Evolutionary conservation across 2,329 filamentous ascomycete genomes (phyloP).

Genomic region (Diaporthe nobilis): DNA sequence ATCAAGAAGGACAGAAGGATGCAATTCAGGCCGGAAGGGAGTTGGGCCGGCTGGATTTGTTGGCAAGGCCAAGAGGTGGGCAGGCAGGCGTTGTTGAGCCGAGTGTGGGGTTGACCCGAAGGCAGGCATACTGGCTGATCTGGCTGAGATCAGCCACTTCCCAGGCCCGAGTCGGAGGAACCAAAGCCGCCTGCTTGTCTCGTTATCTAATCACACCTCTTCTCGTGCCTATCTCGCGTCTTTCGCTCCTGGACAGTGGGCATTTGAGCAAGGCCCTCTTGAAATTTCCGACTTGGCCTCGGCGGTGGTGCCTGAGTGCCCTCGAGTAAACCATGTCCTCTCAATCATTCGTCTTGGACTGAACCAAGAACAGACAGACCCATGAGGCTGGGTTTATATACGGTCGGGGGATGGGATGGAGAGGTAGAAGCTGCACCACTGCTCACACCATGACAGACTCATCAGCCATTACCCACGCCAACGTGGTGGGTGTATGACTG

Average conservation of each 20-base stretch:
- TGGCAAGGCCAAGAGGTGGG: background rate
- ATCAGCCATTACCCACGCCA: background rate
- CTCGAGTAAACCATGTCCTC: background rate
- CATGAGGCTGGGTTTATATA: too few relatives aligned
- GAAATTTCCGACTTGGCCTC: background rate
- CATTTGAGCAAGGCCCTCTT: background rate
- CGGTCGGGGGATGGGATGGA: too few relatives aligned
- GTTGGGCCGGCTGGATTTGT: slow-evolving; percentile 8
- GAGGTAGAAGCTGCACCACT: too few relatives aligned
- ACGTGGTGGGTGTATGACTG: background rate
- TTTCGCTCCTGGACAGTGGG: background rate
- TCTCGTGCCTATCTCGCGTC: background rate
- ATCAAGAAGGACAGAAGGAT: background rate
- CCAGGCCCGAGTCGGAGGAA: background rate
- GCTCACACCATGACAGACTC: too few relatives aligned
- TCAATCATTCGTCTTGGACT: background rate
- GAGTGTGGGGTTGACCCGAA: background rate
- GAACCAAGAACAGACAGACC: background rate
- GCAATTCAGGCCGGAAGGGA: background rate
- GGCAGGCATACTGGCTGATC: background rate
- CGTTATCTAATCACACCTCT: background rate
- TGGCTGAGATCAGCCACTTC: slow-evolving; percentile 24
- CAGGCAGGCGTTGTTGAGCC: background rate
- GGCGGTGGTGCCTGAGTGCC: too few relatives aligned
- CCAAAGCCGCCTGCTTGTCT: background rate